Percentiles rank a stretch among this genome's conserved stretches.
Evolutionary conservation across 331 rosid genomes (phyloP).

Genomic region (Acacia concinna): DNA sequence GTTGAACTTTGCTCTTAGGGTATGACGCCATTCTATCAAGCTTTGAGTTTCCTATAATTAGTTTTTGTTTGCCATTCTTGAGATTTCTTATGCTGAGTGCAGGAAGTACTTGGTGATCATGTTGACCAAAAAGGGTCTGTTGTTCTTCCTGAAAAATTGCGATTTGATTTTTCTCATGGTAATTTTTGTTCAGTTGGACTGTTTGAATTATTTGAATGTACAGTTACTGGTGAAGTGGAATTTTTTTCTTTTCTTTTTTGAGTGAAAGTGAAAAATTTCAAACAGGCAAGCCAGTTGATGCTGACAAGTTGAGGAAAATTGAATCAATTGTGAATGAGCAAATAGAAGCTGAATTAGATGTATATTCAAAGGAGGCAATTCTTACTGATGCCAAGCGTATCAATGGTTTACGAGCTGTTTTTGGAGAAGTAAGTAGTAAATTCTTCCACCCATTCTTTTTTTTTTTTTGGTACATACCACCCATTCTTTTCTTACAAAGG

Average conservation of each 20-base stretch:
- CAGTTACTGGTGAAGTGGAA: conserved; percentile 29
- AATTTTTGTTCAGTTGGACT: conserved; percentile 29
- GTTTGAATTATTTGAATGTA: conserved; percentile 15
- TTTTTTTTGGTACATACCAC: too few relatives aligned
- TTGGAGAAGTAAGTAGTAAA: conserved; percentile 78
- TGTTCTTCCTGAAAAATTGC: conserved; percentile 93
- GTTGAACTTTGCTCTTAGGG: conserved; percentile 97
- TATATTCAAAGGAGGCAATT: conserved; percentile 68
- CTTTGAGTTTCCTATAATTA: not conserved
- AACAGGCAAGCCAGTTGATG: conserved; percentile 85
- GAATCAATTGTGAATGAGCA: conserved; percentile 87
- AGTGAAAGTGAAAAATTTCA: conserved; percentile 33
- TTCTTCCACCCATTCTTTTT: conserved; percentile 27
- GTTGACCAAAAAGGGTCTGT: conserved; percentile 96
- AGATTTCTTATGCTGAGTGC: conserved; percentile 34
- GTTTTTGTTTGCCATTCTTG: conserved; percentile 19
- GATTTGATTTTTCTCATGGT: conserved; percentile 99
- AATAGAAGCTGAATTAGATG: conserved; percentile 79
- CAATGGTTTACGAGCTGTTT: conserved; percentile 92
- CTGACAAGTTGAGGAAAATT: conserved; percentile 70
- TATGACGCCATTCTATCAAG: conserved; percentile 37
- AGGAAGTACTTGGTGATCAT: conserved; percentile 93
- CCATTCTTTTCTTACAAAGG: conserved; percentile 24
- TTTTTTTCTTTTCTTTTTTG: conserved; percentile 22
- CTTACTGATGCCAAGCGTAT: conserved; percentile 76